Percentiles rank a stretch among this genome's conserved stretches.
Evolutionary conservation across 306 rosid genomes (phyloP).

Genomic region (Leucaena leucocephala): DNA sequence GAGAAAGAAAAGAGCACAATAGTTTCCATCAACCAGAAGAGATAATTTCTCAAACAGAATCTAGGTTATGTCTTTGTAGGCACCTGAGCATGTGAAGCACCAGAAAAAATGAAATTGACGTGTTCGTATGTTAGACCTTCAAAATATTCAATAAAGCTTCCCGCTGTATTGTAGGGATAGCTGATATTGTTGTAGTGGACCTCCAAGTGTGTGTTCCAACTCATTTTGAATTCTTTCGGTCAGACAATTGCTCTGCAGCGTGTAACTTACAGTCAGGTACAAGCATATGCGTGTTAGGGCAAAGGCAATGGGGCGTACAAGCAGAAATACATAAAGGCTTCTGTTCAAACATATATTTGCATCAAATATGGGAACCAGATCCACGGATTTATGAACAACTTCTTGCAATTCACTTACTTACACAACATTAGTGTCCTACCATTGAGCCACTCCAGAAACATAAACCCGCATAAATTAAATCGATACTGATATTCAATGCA

Average conservation of each 20-base stretch:
- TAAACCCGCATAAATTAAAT: slow-evolving; percentile 29
- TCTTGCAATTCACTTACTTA: slow-evolving; percentile 15
- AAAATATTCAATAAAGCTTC: slow-evolving; percentile 93
- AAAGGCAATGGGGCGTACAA: slow-evolving; percentile 20
- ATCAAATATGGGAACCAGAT: slow-evolving; percentile 40
- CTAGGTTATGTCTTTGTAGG: slow-evolving; percentile 28
- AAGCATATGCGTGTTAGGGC: slow-evolving; percentile 8
- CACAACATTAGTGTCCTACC: slow-evolving; percentile 10
- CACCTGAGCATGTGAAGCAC: slow-evolving; percentile 92
- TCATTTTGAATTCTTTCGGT: slow-evolving; percentile 60
- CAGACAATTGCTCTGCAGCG: slow-evolving; percentile 43
- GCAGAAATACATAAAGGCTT: slow-evolving; percentile 4
- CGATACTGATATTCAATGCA: neutral
- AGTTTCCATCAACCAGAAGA: slow-evolving; percentile 30
- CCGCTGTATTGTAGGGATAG: slow-evolving; percentile 80
- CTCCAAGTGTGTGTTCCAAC: slow-evolving; percentile 87
- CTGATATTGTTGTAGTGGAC: slow-evolving; percentile 73
- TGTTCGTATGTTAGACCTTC: slow-evolving; percentile 97
- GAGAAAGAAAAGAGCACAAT: neutral
- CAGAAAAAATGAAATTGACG: slow-evolving; percentile 96
- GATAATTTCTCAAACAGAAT: slow-evolving; percentile 20
- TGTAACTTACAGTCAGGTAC: slow-evolving; percentile 15
- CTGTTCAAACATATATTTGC: slow-evolving; percentile 12
- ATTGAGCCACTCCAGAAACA: slow-evolving; percentile 37
- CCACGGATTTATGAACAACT: slow-evolving; percentile 34